Evolutionary conservation across 2,329 filamentous ascomycete genomes (phyloP).

Genomic region (Alternaria triticina): DNA sequence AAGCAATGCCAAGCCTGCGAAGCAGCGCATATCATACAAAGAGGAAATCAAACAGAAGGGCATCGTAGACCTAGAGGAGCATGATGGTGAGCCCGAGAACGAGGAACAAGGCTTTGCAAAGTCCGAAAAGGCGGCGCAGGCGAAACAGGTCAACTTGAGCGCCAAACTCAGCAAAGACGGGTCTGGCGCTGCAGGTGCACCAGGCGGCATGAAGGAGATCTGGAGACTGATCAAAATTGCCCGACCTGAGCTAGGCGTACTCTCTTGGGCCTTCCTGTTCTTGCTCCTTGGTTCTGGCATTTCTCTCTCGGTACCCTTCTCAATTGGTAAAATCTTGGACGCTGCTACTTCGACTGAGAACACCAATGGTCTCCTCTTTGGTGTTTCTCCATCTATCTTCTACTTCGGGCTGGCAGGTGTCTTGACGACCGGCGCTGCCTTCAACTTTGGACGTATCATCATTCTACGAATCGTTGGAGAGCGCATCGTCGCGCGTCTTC

Average conservation of each 20-base stretch:
- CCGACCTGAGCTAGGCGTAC: conserved; percentile 78
- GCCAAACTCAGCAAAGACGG: conserved; percentile 88
- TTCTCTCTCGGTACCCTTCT: conserved; percentile 96
- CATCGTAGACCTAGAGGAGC: conserved; percentile 43
- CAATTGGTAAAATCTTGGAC: conserved; percentile 94
- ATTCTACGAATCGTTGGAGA: conserved; percentile 94
- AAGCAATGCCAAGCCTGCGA: conserved; percentile 20
- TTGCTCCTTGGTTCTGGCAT: conserved; percentile 89
- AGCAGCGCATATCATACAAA: conserved; percentile 43
- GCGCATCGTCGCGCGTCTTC: conserved; percentile 86
- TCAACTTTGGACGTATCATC: conserved; percentile 94
- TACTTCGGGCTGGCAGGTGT: conserved; percentile 78
- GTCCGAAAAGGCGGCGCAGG: conserved; percentile 84
- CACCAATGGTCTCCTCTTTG: conserved; percentile 74
- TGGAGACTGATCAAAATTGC: conserved; percentile 90
- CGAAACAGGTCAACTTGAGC: conserved; percentile 86
- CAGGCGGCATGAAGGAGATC: conserved; percentile 73
- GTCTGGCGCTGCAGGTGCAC: conserved; percentile 49
- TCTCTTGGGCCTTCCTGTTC: conserved; percentile 82
- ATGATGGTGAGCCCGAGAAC: conserved; percentile 60
- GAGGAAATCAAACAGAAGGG: conserved; percentile 49
- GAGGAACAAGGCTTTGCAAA: conserved; percentile 68
- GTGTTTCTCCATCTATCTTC: conserved; percentile 84
- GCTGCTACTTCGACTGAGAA: conserved; percentile 77
- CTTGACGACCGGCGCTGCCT: conserved; percentile 80